Evolutionary conservation across 2,329 filamentous ascomycete genomes (phyloP), one percentile per base, ranked within the genome.

Genomic region (Pezicula radicicola): DNA sequence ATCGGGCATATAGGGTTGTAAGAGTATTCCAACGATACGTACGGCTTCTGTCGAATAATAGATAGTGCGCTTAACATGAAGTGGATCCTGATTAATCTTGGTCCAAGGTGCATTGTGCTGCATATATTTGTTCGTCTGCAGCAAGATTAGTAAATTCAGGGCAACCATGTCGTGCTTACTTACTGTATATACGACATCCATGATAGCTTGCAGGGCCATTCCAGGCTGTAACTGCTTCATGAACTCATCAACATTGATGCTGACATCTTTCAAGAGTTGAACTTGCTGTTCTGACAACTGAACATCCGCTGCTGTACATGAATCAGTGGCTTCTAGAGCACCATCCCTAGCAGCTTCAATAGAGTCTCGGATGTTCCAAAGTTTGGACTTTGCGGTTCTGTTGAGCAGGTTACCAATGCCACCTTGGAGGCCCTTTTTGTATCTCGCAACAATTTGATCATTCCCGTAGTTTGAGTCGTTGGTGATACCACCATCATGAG

Each of bases 381-480:
- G 76, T 66, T 85, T 86, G 30, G 81, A 76, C 46, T 83, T 79
- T 41, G 84, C 83, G 10, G 96, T 75, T 30, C 94, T 83, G 53
- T 82, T 83, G 3, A 87, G 73, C 13, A 97, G 73, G 63, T 97
- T 97, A 2, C 94, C 94, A 5, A 97, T 72, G 0, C 87, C 87
- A 37, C 80, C 78, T 66, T 89, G 85, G 27, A 99, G 76, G 28
- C 85, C 79, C 63, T 91, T 94, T 65, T 87, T 88, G 70, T 97
- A 97, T 53, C 84, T 78, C 13, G 81, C 76, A 42, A 88, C 83
- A 55, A 99, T 87, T 53, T 81, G 77, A 13, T 78, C 72, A 66
- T 97, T 99, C 55, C 87, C 86, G 65, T 97, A 99, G 67, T 91
- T 85, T 28, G 90, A 81, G 66, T 99, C 94, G 51, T 89, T 76